These are phyloP conservation scores for Chlamydomonas schloesseri DNA, from an alignment of 139 green algal genomes.

Conservation along the genomic window DNA sequence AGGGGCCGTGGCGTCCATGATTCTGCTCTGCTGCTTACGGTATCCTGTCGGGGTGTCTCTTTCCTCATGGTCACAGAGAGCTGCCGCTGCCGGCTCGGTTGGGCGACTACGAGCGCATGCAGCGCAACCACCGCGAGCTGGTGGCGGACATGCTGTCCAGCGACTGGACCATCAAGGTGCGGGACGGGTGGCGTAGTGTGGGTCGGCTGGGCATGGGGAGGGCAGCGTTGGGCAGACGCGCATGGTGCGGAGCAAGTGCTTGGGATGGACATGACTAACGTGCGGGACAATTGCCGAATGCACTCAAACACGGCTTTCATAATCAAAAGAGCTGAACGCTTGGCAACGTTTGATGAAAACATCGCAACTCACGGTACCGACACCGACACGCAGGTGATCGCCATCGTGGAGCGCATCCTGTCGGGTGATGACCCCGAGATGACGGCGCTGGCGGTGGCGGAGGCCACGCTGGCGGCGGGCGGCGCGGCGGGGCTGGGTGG, in stretches of 20 bases:
- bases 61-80: too few species aligned
- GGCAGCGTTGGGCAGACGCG: neutral
- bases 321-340: too few species aligned
- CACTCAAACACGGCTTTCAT: too few species aligned
- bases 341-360: too few species aligned
- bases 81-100: slow-evolving; percentile 62
- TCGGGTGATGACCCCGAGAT: slow-evolving; percentile 30
- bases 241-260: neutral
- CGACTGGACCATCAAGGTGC: slow-evolving; percentile 80
- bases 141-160: slow-evolving; percentile 60
- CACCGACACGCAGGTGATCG: slow-evolving; percentile 41
- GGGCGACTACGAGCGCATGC: slow-evolving; percentile 65
- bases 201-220: too few species aligned
- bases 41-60: too few species aligned
- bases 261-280: neutral
- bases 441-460: neutral
- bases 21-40: too few species aligned
- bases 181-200: neutral
- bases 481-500: neutral
- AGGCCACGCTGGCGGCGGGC: neutral
- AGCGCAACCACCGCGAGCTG: slow-evolving; percentile 60
- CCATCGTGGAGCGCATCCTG: slow-evolving; percentile 54
- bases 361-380: too few species aligned
- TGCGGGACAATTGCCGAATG: too few species aligned
- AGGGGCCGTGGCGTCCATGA: too few species aligned